Evolutionary conservation across 208 protist species (phyloP).

Genomic region (Strigomonas oncopelti): DNA sequence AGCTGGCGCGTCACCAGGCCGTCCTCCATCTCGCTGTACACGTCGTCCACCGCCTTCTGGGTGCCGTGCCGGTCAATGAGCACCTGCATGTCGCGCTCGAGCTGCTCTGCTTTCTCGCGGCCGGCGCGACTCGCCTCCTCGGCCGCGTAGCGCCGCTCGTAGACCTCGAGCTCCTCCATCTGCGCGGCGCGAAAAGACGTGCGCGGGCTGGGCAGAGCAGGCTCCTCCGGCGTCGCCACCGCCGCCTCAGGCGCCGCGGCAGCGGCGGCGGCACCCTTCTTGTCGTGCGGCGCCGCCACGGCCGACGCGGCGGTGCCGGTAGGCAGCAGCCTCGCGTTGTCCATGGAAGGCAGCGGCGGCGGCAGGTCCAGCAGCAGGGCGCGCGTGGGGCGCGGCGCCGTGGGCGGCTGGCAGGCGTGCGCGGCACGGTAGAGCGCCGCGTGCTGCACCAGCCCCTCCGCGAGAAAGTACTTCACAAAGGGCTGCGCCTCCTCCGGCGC

Average conservation of each 20-base stretch:
- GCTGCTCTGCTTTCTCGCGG: constrained; percentile 31
- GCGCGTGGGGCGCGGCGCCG: constrained; percentile 6
- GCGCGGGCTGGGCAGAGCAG: constrained; percentile 17
- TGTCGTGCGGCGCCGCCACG: background rate
- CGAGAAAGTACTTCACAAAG: constrained; percentile 50
- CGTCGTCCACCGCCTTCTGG: constrained; percentile 47
- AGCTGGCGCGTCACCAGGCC: constrained; percentile 51
- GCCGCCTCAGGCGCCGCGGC: background rate
- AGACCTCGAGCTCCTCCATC: constrained; percentile 36
- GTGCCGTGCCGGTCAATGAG: constrained; percentile 62
- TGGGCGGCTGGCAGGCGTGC: constrained; percentile 10
- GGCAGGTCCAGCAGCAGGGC: constrained; percentile 42
- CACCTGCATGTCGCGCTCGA: constrained; percentile 58
- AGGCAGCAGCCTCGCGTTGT: constrained; percentile 18
- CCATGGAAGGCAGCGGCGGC: constrained; percentile 34
- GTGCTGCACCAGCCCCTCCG: constrained; percentile 53
- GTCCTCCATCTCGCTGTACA: constrained; percentile 62
- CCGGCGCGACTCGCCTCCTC: constrained; percentile 29
- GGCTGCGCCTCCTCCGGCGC: constrained; percentile 31
- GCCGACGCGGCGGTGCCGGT: background rate
- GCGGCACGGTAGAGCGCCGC: constrained; percentile 35
- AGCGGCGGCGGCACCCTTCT: background rate
- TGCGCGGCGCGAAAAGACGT: constrained; percentile 34
- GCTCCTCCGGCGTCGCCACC: background rate
- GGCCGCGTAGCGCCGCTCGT: constrained; percentile 40